Evolutionary conservation across 2,329 filamentous ascomycete genomes (phyloP).

Genomic region (Penicillium vulpinum): DNA sequence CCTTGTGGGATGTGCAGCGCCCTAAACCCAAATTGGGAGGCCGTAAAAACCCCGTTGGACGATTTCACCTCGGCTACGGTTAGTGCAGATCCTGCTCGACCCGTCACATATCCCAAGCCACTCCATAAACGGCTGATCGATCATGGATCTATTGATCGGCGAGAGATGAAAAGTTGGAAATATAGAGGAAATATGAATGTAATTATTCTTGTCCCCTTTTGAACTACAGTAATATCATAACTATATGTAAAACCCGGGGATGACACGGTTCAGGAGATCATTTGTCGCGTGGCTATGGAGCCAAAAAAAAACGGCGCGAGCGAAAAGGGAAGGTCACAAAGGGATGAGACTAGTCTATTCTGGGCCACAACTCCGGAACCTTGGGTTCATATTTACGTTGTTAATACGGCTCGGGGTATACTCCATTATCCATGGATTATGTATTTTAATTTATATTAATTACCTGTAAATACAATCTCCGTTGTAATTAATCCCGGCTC

Average conservation of each 20-base stretch:
- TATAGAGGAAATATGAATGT: neutral
- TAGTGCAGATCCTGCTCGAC: slow-evolving; percentile 33
- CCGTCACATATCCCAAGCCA: slow-evolving; percentile 31
- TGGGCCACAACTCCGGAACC: slow-evolving; percentile 4
- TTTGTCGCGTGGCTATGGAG: slow-evolving; percentile 19
- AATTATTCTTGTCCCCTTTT: neutral
- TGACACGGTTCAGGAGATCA: slow-evolving; percentile 13
- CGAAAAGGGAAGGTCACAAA: slow-evolving; percentile 28
- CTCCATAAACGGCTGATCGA: slow-evolving; percentile 42
- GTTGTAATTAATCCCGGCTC: neutral
- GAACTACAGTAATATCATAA: neutral
- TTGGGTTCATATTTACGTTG: neutral
- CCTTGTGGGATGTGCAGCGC: slow-evolving; percentile 5
- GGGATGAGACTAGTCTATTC: neutral
- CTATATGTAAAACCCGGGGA: slow-evolving; percentile 1
- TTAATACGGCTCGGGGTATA: too few species aligned
- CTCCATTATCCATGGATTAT: neutral
- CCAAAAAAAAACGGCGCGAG: slow-evolving; percentile 17
- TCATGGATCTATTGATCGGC: slow-evolving; percentile 10
- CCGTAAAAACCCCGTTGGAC: slow-evolving; percentile 26
- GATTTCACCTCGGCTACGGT: slow-evolving; percentile 24
- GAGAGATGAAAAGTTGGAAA: neutral
- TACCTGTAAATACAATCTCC: neutral
- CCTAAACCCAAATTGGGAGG: slow-evolving; percentile 23
- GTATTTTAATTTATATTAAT: slow-evolving; percentile 2